Percentiles rank a stretch among this genome's conserved stretches.
These are phyloP conservation scores for Botrytis cinerea DNA, from an alignment of 2,329 filamentous ascomycete species.

Conservation along the genomic window DNA sequence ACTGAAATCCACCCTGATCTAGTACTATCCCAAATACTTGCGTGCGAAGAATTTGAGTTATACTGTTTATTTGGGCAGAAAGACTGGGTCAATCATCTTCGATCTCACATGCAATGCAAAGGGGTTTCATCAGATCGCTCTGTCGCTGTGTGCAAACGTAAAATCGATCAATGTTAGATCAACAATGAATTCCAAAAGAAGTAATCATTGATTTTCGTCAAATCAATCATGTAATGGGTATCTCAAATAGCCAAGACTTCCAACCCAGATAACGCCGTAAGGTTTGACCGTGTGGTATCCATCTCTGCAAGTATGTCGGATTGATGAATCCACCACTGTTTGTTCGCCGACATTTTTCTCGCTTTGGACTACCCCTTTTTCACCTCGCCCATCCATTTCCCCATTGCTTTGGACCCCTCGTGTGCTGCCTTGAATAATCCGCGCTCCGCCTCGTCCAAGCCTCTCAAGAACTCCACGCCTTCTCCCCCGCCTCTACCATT, in stretches of 20 bases:
- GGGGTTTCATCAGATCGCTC: background rate
- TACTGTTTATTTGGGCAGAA: background rate
- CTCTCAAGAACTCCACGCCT: constrained; percentile 80
- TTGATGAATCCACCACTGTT: background rate
- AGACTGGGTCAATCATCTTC: background rate
- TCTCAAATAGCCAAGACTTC: background rate
- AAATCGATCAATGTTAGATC: background rate
- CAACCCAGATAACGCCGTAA: background rate
- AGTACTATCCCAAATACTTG: background rate
- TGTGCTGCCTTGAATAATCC: constrained; percentile 72
- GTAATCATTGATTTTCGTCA: too few relatives aligned
- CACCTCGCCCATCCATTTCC: constrained; percentile 62
- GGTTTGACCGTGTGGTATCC: background rate
- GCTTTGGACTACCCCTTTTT: constrained; percentile 37
- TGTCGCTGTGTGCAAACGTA: background rate
- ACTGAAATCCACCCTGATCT: background rate
- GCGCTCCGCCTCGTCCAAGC: constrained; percentile 88
- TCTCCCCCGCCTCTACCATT: constrained; percentile 71
- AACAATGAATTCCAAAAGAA: background rate
- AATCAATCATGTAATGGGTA: constrained; percentile 3
- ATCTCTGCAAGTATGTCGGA: background rate
- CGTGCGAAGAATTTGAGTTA: background rate
- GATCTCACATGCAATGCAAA: background rate
- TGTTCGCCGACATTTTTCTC: background rate
- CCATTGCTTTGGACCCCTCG: constrained; percentile 69